Conservation (phyloP, 2,329 filamentous ascomycete species). For the Trichoderma cornu-damae region DNA sequence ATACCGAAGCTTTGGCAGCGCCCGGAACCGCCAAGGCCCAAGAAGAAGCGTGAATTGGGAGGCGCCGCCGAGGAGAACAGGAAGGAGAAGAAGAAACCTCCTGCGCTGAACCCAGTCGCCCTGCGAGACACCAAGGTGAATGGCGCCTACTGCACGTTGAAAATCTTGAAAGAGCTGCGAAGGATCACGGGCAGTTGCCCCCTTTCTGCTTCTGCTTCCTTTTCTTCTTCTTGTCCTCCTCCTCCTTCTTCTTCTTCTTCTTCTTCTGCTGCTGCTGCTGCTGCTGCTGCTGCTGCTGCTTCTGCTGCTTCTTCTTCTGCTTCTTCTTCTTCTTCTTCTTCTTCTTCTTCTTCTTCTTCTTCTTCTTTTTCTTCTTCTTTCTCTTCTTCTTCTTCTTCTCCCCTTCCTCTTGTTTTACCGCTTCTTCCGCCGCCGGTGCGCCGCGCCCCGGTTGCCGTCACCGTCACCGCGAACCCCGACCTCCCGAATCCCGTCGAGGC, state of each 20-base stretch:
- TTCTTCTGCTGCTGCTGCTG: not conserved
- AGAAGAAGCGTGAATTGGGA: conserved; percentile 34
- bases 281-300: not conserved
- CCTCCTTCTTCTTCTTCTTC: not conserved
- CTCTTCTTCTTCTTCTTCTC: not conserved
- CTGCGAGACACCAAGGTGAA: conserved; percentile 44
- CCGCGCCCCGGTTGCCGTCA: conserved; percentile 13
- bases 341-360: not conserved
- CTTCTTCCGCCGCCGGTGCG: not conserved
- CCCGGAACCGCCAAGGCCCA: conserved; percentile 41
- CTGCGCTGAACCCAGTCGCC: conserved; percentile 38
- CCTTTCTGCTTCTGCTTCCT: not conserved
- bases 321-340: too few species aligned
- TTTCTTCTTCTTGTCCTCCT: not conserved
- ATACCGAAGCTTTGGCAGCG: conserved; percentile 57
- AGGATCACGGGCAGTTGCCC: conserved; percentile 30
- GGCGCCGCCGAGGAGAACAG: conserved; percentile 26
- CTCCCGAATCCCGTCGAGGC: conserved; percentile 10
- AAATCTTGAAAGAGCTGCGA: conserved; percentile 38
- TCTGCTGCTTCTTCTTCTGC: not conserved
- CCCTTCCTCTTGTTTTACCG: not conserved
- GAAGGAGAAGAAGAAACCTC: conserved; percentile 31
- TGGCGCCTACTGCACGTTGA: conserved; percentile 41
- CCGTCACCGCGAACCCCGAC: not conserved
- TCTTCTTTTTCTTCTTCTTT: too few species aligned